A percentile compares a stretch with the other conserved stretches of the same genome.
Evolutionary conservation across 305 asterid species (phyloP).

Genomic region (Fraxinus floribunda): DNA sequence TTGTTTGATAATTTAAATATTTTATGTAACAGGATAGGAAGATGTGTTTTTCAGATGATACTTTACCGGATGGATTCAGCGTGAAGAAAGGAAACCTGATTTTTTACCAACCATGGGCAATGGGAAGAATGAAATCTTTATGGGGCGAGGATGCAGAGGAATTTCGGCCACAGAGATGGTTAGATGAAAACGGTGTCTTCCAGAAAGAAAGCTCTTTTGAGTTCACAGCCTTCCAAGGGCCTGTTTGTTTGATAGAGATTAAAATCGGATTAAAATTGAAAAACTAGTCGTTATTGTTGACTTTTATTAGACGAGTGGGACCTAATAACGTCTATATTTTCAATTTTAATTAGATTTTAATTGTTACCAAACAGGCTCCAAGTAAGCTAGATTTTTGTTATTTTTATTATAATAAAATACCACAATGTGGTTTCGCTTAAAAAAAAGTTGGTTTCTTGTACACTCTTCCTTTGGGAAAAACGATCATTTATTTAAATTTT

Average conservation of each 20-base stretch:
- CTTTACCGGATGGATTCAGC: conserved; percentile 61
- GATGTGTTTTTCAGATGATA: conserved; percentile 62
- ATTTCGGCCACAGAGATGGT: conserved; percentile 68
- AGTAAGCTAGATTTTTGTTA: not conserved
- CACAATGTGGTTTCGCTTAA: no score
- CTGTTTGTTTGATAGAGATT: no score
- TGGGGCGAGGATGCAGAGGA: conserved; percentile 87
- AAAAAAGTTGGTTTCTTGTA: no score
- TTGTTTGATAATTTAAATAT: not conserved
- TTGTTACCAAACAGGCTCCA: no score
- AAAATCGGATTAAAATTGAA: no score
- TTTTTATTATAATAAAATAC: no score
- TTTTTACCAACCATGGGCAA: conserved; percentile 53
- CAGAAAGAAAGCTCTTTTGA: conserved; percentile 55
- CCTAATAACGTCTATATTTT: no score
- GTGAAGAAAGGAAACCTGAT: conserved; percentile 55
- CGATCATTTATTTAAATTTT: not conserved
- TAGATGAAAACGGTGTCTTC: conserved; percentile 49
- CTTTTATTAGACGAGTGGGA: no score
- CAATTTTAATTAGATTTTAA: no score
- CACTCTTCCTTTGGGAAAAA: not conserved
- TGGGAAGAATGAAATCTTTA: conserved; percentile 71
- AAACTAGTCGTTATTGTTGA: no score
- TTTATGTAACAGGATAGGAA: conserved; percentile 50
- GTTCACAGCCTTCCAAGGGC: conserved; percentile 73